phyloP scores from a whole-genome alignment of 768 basidiomycete species.

The Hirschioporus abietinus region DNA sequence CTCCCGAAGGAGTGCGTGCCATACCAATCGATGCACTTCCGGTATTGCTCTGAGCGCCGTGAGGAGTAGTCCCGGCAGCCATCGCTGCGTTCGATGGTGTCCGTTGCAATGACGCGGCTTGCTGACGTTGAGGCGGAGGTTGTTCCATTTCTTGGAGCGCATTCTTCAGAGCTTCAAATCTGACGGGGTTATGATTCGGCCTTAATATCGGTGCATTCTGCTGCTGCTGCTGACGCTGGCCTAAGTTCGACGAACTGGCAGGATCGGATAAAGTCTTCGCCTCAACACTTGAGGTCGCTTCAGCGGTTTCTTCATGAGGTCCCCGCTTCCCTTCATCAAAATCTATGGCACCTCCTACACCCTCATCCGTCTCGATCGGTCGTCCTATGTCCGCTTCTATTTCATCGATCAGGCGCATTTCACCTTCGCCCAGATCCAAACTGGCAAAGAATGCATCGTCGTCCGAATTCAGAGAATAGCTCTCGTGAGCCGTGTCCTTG shows the following conservation, averaged over 20 bases:
- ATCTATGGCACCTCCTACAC: conserved; percentile 32
- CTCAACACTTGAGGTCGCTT: background rate
- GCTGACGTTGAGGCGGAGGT: background rate
- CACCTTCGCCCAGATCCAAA: conserved; percentile 44
- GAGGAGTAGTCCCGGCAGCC: no score
- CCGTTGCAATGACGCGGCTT: background rate
- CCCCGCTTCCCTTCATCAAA: conserved; percentile 30
- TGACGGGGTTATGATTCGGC: background rate
- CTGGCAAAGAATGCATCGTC: conserved; percentile 62
- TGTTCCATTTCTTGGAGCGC: background rate
- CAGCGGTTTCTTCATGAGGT: background rate
- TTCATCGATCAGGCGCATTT: background rate
- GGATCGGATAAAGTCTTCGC: background rate
- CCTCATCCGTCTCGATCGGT: conserved; percentile 41
- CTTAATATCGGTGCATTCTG: background rate
- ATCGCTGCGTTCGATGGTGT: background rate
- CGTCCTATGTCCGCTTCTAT: conserved; percentile 30
- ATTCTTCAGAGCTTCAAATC: background rate
- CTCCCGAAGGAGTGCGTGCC: background rate
- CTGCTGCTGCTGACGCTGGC: background rate
- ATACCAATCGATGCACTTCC: no score
- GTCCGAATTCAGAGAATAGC: conserved; percentile 49
- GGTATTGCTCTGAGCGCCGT: no score
- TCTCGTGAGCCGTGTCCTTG: conserved; percentile 25
- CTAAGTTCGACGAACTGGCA: background rate